Conservation (phyloP, 108 stramenopile genomes). For the Thalassiosira profunda region DNA sequence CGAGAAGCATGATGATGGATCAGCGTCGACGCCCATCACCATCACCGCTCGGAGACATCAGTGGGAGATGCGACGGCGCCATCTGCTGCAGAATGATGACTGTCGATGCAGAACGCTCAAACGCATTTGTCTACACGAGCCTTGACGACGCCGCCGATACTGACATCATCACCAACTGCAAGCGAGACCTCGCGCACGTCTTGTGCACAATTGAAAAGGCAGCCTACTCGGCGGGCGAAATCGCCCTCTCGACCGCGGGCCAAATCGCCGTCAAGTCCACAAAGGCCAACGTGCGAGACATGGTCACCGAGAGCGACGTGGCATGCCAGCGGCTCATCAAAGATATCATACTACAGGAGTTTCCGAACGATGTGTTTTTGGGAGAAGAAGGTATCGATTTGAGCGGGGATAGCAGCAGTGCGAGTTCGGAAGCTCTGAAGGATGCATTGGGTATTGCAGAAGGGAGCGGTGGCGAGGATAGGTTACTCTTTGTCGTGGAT, state of each 20-base stretch:
- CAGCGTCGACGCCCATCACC: too few species aligned
- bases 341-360: constrained; percentile 44
- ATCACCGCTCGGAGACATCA: too few species aligned
- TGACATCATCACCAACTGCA: not conserved
- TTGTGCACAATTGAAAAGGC: not conserved
- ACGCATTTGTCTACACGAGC: not conserved
- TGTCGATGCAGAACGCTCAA: too few species aligned
- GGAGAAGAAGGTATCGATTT: constrained; percentile 80
- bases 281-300: constrained; percentile 17
- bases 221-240: not conserved
- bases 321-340: constrained; percentile 35
- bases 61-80: too few species aligned
- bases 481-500: constrained; percentile 75
- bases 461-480: constrained; percentile 6
- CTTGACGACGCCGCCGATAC: not conserved
- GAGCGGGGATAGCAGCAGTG: constrained; percentile 43
- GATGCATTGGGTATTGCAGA: too few species aligned
- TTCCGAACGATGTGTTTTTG: constrained; percentile 71
- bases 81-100: too few species aligned
- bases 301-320: constrained; percentile 30
- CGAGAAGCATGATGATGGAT: too few species aligned
- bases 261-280: constrained; percentile 1
- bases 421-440: constrained; percentile 56
- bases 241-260: constrained; percentile 3
- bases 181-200: not conserved